phyloP scores from a whole-genome alignment of 768 basidiomycete species.

The Mycena polygramma region DNA sequence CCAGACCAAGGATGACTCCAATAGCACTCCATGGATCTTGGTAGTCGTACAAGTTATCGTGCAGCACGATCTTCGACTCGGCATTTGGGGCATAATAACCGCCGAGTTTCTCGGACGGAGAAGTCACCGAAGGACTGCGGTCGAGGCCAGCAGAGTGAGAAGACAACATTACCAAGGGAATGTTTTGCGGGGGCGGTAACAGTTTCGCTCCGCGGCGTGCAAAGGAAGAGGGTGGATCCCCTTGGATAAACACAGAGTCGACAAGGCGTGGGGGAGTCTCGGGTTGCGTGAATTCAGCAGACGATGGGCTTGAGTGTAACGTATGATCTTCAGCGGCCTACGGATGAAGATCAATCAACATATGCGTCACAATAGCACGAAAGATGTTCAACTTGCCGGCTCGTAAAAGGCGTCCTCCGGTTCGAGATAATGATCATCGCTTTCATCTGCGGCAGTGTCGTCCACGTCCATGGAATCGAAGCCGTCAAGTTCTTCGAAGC shows the following conservation, averaged over 20 bases:
- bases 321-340: neutral
- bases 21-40: constrained; percentile 60
- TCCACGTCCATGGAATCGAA: constrained; percentile 24
- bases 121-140: neutral
- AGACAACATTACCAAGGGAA: constrained; percentile 19
- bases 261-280: too few species aligned
- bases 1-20: constrained; percentile 56
- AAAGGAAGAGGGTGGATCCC: neutral
- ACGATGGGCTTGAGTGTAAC: neutral
- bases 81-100: neutral
- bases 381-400: neutral
- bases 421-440: neutral
- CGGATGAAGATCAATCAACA: neutral
- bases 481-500: neutral
- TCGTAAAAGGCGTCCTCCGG: neutral
- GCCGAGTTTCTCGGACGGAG: neutral
- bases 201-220: neutral
- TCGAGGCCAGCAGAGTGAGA: constrained; percentile 1
- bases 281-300: neutral
- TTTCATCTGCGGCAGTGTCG: neutral
- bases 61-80: constrained; percentile 48
- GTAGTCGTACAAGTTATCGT: constrained; percentile 52
- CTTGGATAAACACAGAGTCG: neutral
- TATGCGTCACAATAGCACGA: neutral
- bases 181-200: neutral